A percentile compares a stretch with the other conserved stretches of the same genome.
These are phyloP conservation scores for Hortaea sp. DNA, from an alignment of 2,329 filamentous ascomycete species.

Conservation along the genomic window DNA sequence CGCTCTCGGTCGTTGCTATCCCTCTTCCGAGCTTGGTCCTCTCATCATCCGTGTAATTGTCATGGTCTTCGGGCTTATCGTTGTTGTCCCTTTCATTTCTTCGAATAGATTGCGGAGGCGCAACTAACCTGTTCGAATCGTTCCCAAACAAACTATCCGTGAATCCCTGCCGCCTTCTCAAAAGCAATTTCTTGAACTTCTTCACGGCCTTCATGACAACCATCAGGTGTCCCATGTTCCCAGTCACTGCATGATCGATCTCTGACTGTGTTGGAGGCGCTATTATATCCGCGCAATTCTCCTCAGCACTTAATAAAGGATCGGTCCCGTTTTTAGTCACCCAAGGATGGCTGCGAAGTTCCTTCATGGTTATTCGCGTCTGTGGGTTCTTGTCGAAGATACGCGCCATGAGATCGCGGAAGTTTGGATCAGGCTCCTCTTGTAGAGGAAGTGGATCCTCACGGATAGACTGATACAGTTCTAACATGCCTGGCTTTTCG, in stretches of 20 bases:
- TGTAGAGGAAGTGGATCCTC: slow-evolving; percentile 55
- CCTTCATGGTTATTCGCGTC: slow-evolving; percentile 72
- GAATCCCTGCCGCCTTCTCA: slow-evolving; percentile 43
- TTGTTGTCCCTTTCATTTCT: too few relatives aligned
- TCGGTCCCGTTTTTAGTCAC: slow-evolving; percentile 74
- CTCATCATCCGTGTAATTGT: too few relatives aligned
- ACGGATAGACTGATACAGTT: slow-evolving; percentile 83
- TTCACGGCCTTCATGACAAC: slow-evolving; percentile 86
- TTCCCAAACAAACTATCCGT: slow-evolving; percentile 52
- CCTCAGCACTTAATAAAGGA: slow-evolving; percentile 65
- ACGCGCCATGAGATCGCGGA: slow-evolving; percentile 62
- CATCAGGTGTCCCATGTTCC: slow-evolving; percentile 76
- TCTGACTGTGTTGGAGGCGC: slow-evolving; percentile 83
- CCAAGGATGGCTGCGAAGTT: slow-evolving; percentile 85
- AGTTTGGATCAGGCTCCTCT: slow-evolving; percentile 53
- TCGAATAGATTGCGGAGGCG: slow-evolving; percentile 47
- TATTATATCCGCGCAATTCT: slow-evolving; percentile 74
- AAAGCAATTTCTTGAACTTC: slow-evolving; percentile 70
- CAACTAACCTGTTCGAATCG: slow-evolving; percentile 44
- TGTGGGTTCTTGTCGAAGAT: slow-evolving; percentile 77
- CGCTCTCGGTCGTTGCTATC: not conserved
- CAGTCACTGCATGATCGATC: slow-evolving; percentile 81
- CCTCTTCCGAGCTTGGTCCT: too few relatives aligned
- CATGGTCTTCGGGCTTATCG: too few relatives aligned
- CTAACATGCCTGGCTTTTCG: slow-evolving; percentile 64